Conservation (phyloP, 805 yeast genomes). For the Metschnikowia sp. region DNA sequence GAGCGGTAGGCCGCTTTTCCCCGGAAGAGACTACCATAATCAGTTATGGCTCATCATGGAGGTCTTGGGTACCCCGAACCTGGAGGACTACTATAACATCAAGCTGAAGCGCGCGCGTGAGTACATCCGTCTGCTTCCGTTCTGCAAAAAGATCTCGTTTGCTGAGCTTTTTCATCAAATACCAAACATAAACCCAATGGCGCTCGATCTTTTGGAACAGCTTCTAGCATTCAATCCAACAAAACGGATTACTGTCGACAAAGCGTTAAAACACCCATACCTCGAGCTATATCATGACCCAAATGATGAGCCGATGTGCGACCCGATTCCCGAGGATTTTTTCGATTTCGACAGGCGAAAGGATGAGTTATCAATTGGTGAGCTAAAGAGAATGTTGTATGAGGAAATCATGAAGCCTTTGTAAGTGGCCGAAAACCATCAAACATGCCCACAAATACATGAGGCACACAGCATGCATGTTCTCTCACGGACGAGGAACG, state of each 20-base stretch:
- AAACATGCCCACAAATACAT: no score
- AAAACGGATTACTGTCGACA: conserved; percentile 68
- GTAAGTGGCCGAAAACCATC: conserved; percentile 8
- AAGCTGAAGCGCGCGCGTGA: conserved; percentile 84
- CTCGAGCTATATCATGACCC: conserved; percentile 91
- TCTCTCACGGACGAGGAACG: no score
- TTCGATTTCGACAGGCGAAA: conserved; percentile 85
- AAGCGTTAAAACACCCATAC: conserved; percentile 82
- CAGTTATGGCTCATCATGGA: conserved; percentile 84
- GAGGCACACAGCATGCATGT: no score
- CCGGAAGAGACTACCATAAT: conserved; percentile 91
- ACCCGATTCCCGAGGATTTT: conserved; percentile 79
- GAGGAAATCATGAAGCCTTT: conserved; percentile 71
- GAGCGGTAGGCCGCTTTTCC: conserved; percentile 82
- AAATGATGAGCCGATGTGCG: conserved; percentile 84
- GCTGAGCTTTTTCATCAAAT: conserved; percentile 15
- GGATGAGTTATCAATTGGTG: conserved; percentile 71
- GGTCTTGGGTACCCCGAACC: conserved; percentile 82
- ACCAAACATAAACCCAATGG: conserved; percentile 37
- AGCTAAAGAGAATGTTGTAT: conserved; percentile 73
- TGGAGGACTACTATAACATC: conserved; percentile 71
- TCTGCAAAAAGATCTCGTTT: conserved; percentile 47
- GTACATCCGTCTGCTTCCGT: conserved; percentile 78
- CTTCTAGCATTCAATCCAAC: conserved; percentile 71
- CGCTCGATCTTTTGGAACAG: conserved; percentile 58